phyloP scores from a whole-genome alignment of 2,329 filamentous ascomycete species.

The Calonectria pseudoturangicola region DNA sequence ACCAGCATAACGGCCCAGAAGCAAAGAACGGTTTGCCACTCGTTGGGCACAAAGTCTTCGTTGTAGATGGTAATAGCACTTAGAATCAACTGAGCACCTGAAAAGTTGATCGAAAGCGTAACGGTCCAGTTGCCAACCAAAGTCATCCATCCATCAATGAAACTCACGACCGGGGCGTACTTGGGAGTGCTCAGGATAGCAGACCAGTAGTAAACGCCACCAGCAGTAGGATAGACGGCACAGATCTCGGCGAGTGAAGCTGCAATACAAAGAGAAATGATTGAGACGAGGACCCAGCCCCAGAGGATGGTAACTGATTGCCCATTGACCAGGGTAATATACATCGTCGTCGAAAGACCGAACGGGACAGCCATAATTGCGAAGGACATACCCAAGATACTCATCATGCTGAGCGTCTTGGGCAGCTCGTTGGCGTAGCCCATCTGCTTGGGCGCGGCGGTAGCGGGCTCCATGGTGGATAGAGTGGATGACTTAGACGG shows the following conservation, averaged over 20 bases:
- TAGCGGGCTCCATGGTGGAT: constrained; percentile 40
- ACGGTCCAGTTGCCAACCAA: constrained; percentile 82
- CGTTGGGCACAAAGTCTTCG: constrained; percentile 72
- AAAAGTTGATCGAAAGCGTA: constrained; percentile 80
- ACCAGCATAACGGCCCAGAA: constrained; percentile 79
- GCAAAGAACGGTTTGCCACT: constrained; percentile 84
- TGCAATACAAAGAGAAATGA: constrained; percentile 84
- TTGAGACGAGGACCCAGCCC: constrained; percentile 77
- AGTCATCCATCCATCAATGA: constrained; percentile 84
- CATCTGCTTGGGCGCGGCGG: constrained; percentile 53
- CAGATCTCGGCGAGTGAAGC: constrained; percentile 83
- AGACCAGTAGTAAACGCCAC: constrained; percentile 84
- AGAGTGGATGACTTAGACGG: constrained; percentile 11
- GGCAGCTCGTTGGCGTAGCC: constrained; percentile 69
- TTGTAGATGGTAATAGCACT: constrained; percentile 79
- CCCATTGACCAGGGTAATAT: constrained; percentile 77
- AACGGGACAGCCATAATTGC: constrained; percentile 70
- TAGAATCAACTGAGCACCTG: constrained; percentile 80
- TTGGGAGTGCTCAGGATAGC: constrained; percentile 76
- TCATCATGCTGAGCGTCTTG: constrained; percentile 68
- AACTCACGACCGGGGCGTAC: constrained; percentile 79
- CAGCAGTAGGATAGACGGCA: constrained; percentile 76
- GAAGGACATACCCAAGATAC: constrained; percentile 67
- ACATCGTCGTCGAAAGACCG: constrained; percentile 68
- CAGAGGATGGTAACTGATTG: constrained; percentile 83